Conservation (phyloP, 148 eudicot species). For the Diospyros lotus region DNA sequence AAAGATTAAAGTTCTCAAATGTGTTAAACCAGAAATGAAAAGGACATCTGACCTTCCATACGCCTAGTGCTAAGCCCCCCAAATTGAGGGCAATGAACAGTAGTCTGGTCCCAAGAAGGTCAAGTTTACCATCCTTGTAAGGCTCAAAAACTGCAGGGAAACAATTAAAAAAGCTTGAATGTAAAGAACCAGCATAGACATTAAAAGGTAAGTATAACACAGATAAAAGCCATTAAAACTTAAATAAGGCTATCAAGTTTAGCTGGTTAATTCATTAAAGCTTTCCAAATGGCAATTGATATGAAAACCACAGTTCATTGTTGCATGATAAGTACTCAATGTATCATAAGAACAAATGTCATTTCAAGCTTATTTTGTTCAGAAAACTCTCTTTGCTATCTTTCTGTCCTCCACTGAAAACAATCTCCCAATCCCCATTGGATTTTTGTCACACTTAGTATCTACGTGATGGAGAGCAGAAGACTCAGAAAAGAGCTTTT, state of each 20-base stretch:
- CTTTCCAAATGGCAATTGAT: neutral
- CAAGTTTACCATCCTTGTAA: slow-evolving; percentile 78
- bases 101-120: slow-evolving; percentile 75
- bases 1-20: neutral
- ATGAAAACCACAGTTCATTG: neutral
- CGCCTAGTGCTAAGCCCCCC: slow-evolving; percentile 74
- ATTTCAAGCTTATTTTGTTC: neutral
- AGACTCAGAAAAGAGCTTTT: neutral
- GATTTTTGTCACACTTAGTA: neutral
- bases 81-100: slow-evolving; percentile 76
- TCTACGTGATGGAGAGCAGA: neutral
- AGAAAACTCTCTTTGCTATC: neutral
- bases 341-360: neutral
- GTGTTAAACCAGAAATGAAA: neutral
- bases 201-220: neutral
- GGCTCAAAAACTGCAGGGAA: slow-evolving; percentile 74
- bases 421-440: neutral
- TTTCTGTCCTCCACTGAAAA: neutral
- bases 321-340: neutral
- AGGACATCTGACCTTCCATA: slow-evolving; percentile 68
- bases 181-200: neutral
- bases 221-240: neutral
- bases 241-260: neutral
- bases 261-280: neutral
- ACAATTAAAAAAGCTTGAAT: slow-evolving; percentile 15